These are phyloP conservation scores for Acanthamoeba healyi DNA, from an alignment of 208 protist genomes.

Conservation along the genomic window DNA sequence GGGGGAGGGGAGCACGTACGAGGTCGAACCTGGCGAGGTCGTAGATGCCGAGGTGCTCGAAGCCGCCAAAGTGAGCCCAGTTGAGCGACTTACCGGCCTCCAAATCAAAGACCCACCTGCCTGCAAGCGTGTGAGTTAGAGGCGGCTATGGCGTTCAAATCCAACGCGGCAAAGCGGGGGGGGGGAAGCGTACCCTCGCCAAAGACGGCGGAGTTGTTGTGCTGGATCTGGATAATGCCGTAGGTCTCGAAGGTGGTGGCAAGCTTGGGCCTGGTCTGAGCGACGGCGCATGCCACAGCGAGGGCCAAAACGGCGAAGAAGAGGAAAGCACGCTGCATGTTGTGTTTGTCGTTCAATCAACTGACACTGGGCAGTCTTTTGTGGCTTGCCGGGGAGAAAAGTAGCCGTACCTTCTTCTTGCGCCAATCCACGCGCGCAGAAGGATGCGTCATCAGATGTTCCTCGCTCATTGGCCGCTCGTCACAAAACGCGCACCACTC, in stretches of 20 bases:
- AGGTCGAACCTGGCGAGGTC: conserved; percentile 36
- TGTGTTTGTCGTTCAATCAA: neutral
- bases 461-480: too few species aligned
- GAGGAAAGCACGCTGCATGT: conserved; percentile 4
- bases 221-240: conserved; percentile 40
- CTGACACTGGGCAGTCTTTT: too few species aligned
- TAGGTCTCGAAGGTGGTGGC: neutral
- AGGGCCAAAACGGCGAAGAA: conserved; percentile 17
- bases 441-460: too few species aligned
- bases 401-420: too few species aligned
- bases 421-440: too few species aligned
- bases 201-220: conserved; percentile 37
- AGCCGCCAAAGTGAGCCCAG: conserved; percentile 47
- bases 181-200: neutral
- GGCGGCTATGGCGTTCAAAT: too few species aligned
- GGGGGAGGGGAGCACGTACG: neutral
- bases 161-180: neutral
- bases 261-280: conserved; percentile 26
- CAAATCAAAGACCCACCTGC: neutral
- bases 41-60: conserved; percentile 41
- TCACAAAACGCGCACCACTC: too few species aligned
- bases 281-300: neutral
- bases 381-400: too few species aligned
- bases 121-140: neutral
- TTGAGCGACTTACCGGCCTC: neutral